These are phyloP conservation scores for Mycena citricolor DNA, from an alignment of 1,284 basidiomycete species.

Conservation along the genomic window DNA sequence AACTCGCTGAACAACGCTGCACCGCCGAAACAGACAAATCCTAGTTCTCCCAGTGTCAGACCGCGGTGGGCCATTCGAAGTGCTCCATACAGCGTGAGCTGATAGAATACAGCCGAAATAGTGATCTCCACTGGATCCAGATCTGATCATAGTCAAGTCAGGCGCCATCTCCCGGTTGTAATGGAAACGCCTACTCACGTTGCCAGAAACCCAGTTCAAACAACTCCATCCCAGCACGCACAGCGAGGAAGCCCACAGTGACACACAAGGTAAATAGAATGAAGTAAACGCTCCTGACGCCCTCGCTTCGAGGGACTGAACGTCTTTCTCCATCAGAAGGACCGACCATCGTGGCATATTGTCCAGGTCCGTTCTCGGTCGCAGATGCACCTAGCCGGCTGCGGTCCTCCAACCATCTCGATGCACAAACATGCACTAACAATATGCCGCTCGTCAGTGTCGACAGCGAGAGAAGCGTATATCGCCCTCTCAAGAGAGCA, in stretches of 20 bases:
- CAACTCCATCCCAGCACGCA: constrained; percentile 47
- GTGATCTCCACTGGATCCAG: constrained; percentile 78
- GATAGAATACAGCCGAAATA: constrained; percentile 81
- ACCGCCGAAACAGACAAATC: constrained; percentile 84
- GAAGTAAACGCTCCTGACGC: constrained; percentile 59
- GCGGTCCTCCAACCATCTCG: constrained; percentile 67
- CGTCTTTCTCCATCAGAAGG: constrained; percentile 63
- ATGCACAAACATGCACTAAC: constrained; percentile 73
- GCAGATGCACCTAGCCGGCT: neutral
- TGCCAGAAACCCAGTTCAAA: constrained; percentile 61
- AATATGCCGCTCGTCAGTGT: constrained; percentile 80
- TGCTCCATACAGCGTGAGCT: constrained; percentile 87
- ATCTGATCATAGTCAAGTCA: constrained; percentile 45
- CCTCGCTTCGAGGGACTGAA: constrained; percentile 76
- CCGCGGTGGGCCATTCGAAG: constrained; percentile 88
- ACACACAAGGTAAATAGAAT: constrained; percentile 58
- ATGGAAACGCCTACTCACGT: constrained; percentile 39
- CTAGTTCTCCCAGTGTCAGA: constrained; percentile 94
- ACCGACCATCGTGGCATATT: constrained; percentile 33
- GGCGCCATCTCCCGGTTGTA: constrained; percentile 1
- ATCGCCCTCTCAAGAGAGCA: constrained; percentile 70
- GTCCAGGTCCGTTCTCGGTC: constrained; percentile 10
- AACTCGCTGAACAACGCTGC: constrained; percentile 87
- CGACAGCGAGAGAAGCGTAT: constrained; percentile 74
- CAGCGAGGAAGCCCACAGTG: constrained; percentile 45